Base-by-base conservation (phyloP, 768 basidiomycete species). In the Russula abietina region DNA sequence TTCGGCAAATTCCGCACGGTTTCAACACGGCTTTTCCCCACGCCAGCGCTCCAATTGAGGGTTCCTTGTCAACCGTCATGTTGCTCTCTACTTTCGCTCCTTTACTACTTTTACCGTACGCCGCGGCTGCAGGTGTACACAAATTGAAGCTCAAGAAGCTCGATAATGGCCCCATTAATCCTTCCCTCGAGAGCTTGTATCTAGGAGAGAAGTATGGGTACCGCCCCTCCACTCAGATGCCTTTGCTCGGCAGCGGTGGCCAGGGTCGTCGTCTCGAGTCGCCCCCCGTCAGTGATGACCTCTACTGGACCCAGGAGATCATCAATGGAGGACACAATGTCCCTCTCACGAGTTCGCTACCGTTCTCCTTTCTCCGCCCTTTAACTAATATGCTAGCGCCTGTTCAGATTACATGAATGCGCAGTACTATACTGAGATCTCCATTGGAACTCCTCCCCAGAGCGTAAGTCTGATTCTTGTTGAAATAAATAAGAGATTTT, bases 151-250 rank as follows among this genome's bases (percentile, higher is more conserved):
- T 98, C 33, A 83, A 93, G 76, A 97, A 97, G 78, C 72, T 96
- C 1, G 81, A 88, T 19, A 77, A 80, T 46, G 78, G 78, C n/a
- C 74, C 77, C 16, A 81, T 78, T 70, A 86, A 86, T 62, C 84
- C 88, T 24, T 72, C 80, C 28, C 77, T 91, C 53, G 88, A 92
- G 76, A 83, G 83, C 50, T 89, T 88, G 24, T 93, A 91, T 73
- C 88, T 98, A 61, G 86, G 88, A n/a, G 83, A 93, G 81, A 98
- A 99, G 80, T 97, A 98, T 81, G 86, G 91, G 57, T 82, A 78
- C 57, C 74, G 72, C 33, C 79, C 81, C 70, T 75, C 74, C 65
- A 78, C 83, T 67, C 67, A 67, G 50, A 68, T 81, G 55, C 89
- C 89, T 57, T 76, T 94, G 59, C 78, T 88, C 68, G 91, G 91